phyloP scores from a whole-genome alignment of 176 grass and related monocot genomes.

The Pharus latifolius region DNA sequence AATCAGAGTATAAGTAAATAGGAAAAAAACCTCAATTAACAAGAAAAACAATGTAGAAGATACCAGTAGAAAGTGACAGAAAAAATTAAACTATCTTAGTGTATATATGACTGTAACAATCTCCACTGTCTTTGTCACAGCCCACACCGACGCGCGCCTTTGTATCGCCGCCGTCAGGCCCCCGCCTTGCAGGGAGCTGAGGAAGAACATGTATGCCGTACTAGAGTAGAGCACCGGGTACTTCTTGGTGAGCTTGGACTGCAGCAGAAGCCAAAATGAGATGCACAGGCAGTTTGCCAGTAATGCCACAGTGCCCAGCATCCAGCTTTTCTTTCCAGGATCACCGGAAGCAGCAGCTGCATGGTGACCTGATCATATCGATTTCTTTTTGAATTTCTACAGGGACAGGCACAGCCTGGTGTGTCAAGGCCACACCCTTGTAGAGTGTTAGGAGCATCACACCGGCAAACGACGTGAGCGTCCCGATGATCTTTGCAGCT shows the following conservation, averaged over 20 bases:
- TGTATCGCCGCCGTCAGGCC: constrained; percentile 35
- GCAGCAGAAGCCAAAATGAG: constrained; percentile 80
- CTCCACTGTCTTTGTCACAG: constrained; percentile 46
- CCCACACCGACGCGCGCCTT: constrained; percentile 55
- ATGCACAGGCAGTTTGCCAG: constrained; percentile 58
- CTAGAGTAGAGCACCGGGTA: constrained; percentile 74
- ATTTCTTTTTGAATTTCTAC: no score
- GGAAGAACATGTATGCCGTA: constrained; percentile 77
- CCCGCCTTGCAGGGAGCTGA: constrained; percentile 59
- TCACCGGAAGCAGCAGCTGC: neutral
- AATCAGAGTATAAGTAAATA: neutral
- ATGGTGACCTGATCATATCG: constrained; percentile 18
- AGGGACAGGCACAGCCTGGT: constrained; percentile 17
- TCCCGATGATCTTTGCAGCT: constrained; percentile 48
- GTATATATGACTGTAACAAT: constrained; percentile 52
- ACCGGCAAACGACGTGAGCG: constrained; percentile 43
- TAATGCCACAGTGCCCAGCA: constrained; percentile 57
- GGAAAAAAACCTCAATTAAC: neutral
- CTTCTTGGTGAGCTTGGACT: constrained; percentile 77
- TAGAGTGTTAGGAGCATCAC: constrained; percentile 65
- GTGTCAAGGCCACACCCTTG: constrained; percentile 53
- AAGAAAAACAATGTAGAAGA: neutral
- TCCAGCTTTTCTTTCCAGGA: constrained; percentile 38
- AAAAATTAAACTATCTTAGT: constrained; percentile 27
- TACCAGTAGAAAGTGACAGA: neutral